phyloP scores from a whole-genome alignment of 2,329 filamentous ascomycete genomes.

The Colletotrichum sp. region DNA sequence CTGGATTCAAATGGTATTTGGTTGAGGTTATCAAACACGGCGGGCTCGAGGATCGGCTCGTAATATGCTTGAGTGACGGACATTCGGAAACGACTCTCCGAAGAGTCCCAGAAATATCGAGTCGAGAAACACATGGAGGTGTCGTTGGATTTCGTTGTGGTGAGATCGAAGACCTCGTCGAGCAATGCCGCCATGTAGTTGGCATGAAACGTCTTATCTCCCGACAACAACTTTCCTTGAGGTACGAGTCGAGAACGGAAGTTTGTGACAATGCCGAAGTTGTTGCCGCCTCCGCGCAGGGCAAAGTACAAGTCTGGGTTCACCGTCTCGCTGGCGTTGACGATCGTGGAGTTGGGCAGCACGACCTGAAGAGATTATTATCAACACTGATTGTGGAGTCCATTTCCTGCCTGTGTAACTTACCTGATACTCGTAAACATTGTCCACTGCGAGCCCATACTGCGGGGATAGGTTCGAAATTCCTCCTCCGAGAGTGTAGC shows the following conservation, averaged over 20 bases:
- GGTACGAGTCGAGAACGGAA: neutral
- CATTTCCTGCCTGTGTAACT: neutral
- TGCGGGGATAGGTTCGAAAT: neutral
- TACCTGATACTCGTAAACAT: neutral
- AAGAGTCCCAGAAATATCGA: neutral
- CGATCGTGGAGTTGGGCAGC: neutral
- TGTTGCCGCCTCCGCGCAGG: neutral
- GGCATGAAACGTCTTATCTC: neutral
- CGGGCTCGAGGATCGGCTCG: neutral
- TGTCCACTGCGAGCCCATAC: neutral
- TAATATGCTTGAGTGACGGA: neutral
- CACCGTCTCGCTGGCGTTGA: neutral
- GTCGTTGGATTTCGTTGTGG: neutral
- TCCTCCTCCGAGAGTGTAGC: neutral
- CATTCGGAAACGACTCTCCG: rapidly evolving
- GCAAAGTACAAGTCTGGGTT: neutral
- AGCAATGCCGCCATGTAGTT: neutral
- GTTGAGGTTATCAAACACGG: neutral
- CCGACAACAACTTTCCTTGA: neutral
- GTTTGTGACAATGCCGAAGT: neutral
- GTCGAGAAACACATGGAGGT: neutral
- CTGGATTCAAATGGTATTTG: neutral
- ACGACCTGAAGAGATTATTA: neutral
- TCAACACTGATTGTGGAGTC: no score
- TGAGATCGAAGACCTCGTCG: neutral